Evolutionary conservation across 2,329 filamentous ascomycete species (phyloP).

Genomic region (Lecanicillium sp.): DNA sequence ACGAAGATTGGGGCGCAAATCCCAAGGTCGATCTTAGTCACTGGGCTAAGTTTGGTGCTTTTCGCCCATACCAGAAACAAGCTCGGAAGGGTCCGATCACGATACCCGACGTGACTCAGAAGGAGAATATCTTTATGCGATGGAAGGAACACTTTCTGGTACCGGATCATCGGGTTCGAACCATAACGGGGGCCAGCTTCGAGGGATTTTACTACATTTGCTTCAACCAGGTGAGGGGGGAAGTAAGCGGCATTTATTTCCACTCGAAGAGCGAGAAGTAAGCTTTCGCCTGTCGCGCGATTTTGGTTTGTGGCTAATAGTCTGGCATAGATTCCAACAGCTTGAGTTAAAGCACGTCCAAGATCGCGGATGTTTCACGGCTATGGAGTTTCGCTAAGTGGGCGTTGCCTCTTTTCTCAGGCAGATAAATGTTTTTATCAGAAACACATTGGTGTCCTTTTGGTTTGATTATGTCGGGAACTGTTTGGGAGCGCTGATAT

Average conservation of each 20-base stretch:
- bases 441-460: too few relatives aligned
- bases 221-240: slow-evolving; percentile 85
- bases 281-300: slow-evolving; percentile 25
- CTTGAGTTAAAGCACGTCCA: slow-evolving; percentile 83
- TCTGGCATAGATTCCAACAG: slow-evolving; percentile 67
- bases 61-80: slow-evolving; percentile 61
- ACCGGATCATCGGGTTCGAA: slow-evolving; percentile 84
- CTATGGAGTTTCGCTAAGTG: slow-evolving; percentile 65
- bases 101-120: slow-evolving; percentile 65
- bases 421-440: not conserved
- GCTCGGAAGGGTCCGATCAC: slow-evolving; percentile 45
- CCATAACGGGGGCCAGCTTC: slow-evolving; percentile 89
- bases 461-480: too few relatives aligned
- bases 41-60: slow-evolving; percentile 85
- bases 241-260: slow-evolving; percentile 91
- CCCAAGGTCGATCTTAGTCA: slow-evolving; percentile 88
- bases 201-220: slow-evolving; percentile 99
- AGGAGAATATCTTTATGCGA: slow-evolving; percentile 93
- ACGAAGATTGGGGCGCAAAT: slow-evolving; percentile 84
- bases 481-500: too few relatives aligned
- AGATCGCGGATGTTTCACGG: slow-evolving; percentile 73
- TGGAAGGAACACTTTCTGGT: slow-evolving; percentile 99
- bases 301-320: not conserved
- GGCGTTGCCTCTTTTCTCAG: not conserved
- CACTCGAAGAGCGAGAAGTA: slow-evolving; percentile 97